Percentiles rank a stretch among this genome's conserved stretches.
phyloP scores from a whole-genome alignment of 2,329 filamentous ascomycete genomes.

The Cercospora brassicicola region DNA sequence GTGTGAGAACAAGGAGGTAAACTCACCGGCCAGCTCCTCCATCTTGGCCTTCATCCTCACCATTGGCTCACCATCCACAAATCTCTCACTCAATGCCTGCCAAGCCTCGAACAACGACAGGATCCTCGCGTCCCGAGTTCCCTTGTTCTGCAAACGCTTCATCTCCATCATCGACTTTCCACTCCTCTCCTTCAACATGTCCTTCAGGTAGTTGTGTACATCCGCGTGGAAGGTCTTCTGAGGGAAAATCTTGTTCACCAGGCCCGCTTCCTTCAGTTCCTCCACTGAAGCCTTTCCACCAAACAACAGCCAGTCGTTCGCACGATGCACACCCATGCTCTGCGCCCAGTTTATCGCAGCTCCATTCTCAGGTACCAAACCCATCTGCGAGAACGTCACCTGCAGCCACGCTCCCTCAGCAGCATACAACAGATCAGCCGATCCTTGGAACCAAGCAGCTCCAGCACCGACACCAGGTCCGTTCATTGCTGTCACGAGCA shows the following conservation, averaged over 20 bases:
- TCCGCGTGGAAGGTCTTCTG: slow-evolving; percentile 31
- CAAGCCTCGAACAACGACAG: slow-evolving; percentile 30
- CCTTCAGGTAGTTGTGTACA: slow-evolving; percentile 29
- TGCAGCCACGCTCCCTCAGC: slow-evolving; percentile 34
- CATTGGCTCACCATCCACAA: slow-evolving; percentile 34
- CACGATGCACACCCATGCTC: slow-evolving; percentile 31
- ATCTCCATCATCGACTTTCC: slow-evolving; percentile 35
- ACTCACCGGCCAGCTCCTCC: slow-evolving; percentile 33
- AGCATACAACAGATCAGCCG: slow-evolving; percentile 32
- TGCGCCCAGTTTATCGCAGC: slow-evolving; percentile 31
- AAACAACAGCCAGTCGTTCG: slow-evolving; percentile 34
- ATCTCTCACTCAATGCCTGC: slow-evolving; percentile 31
- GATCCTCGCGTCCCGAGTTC: slow-evolving; percentile 27
- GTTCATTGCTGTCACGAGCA: slow-evolving; percentile 34
- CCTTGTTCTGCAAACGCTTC: slow-evolving; percentile 32
- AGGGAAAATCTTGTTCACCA: slow-evolving; percentile 34
- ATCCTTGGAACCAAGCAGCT: slow-evolving; percentile 34
- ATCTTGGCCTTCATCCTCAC: slow-evolving; percentile 35
- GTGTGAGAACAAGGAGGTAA: background rate
- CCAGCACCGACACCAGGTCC: slow-evolving; percentile 34
- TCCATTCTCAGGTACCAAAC: slow-evolving; percentile 33
- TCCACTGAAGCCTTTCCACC: slow-evolving; percentile 31
- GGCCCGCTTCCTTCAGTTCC: slow-evolving; percentile 31
- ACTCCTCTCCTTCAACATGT: slow-evolving; percentile 30
- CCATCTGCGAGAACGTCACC: slow-evolving; percentile 33